Evolutionary conservation across 78 protist genomes (phyloP), one percentile per base, ranked within the genome.

Genomic region (Dictyostelium brefeldianum): DNA sequence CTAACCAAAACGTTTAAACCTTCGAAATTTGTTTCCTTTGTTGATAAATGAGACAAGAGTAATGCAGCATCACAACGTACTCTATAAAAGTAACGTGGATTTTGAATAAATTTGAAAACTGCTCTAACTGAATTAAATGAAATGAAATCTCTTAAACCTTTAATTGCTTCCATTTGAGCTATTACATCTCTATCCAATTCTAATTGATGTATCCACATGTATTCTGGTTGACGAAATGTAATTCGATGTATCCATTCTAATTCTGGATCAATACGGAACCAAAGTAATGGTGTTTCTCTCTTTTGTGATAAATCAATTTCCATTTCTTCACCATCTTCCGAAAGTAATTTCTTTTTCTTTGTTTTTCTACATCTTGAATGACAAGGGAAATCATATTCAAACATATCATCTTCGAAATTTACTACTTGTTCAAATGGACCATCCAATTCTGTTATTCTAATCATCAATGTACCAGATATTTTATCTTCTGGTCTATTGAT

Each of bases 261-360:
- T 10, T 95, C 97, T 43, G 97, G 97, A 79, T 95, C 97, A 54
- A 95, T 80, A 8, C 97, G 51, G 47, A 95, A 43, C 96, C 95
- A 91, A 4, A 84, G 54, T 10, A 95, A 36, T 14, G 97, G 97
- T 17, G 95, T 89, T 20, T 89, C 96, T 46, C 91, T 54, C 29
- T 92, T 82, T 27, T 70, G 89, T 53, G 89, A 77, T 8, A 83
- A 27, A 78, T 78, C 89, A 67, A 77, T 78, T 29, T 71, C 90
- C 80, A 74, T 82, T 64, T 80, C 92, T n/a, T 81, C 90, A 18
- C 84, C 89, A 59, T 81, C 93, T 7, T 75, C 89, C 0, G 90
- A 29, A 12, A 82, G 25, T 29, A 84, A 43, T 41, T 78, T 79
- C 43, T 81, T 83, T 57, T 78, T 89, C 46, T 83, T 78, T 22